These are phyloP conservation scores for Beta corolliflora DNA, from an alignment of 179 eudicot genomes.

Conservation along the genomic window DNA sequence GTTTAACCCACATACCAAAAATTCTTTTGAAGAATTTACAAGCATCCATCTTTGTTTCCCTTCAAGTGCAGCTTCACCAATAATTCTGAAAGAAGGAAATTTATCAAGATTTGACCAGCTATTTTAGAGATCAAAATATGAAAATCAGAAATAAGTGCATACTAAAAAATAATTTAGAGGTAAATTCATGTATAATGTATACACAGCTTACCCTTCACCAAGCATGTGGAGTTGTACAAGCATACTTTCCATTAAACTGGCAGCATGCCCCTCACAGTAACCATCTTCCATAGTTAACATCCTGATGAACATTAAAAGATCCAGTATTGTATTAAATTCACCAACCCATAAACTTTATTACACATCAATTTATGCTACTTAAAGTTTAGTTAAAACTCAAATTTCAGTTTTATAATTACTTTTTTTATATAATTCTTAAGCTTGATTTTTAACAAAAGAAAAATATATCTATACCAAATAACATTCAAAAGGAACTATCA, in stretches of 20 bases:
- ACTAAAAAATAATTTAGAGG: not conserved
- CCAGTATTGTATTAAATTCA: slow-evolving; percentile 2
- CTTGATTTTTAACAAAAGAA: not conserved
- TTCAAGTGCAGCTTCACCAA: slow-evolving; percentile 71
- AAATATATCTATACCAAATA: not conserved
- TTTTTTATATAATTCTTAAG: not conserved
- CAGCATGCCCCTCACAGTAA: slow-evolving; percentile 55
- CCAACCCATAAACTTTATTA: not conserved
- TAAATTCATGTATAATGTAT: not conserved
- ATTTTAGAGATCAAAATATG: no score
- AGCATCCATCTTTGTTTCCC: slow-evolving; percentile 67
- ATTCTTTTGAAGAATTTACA: slow-evolving; percentile 35
- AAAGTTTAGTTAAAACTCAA: not conserved
- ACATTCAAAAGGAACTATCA: not conserved
- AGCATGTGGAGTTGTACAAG: slow-evolving; percentile 63
- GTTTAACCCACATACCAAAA: slow-evolving; percentile 34
- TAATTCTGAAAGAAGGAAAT: slow-evolving; percentile 39
- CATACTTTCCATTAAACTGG: slow-evolving; percentile 52
- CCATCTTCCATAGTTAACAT: slow-evolving; percentile 74
- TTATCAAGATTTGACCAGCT: slow-evolving; percentile 4
- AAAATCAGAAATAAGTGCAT: not conserved
- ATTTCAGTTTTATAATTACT: no score
- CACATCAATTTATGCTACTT: not conserved
- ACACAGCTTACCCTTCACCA: slow-evolving; percentile 74
- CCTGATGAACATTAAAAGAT: slow-evolving; percentile 37